A percentile compares a stretch with the other conserved stretches of the same genome.
Evolutionary conservation across 2,329 filamentous ascomycete genomes (phyloP).

Genomic region (Colletotrichum endophyticum): DNA sequence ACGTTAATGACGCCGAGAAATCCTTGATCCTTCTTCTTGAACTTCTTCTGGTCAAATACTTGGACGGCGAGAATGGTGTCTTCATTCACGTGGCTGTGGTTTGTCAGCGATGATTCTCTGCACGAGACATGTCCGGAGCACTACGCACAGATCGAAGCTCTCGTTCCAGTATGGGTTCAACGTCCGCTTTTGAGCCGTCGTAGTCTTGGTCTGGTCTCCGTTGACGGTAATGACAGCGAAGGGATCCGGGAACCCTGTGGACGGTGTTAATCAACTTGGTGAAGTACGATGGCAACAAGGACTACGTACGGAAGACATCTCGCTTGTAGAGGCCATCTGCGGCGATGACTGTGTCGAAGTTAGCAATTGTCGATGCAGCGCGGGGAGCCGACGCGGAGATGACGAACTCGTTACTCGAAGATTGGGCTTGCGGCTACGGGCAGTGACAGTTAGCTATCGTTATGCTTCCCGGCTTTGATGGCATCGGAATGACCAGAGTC

Average conservation of each 20-base stretch:
- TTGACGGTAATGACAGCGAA: conserved; percentile 97
- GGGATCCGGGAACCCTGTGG: conserved; percentile 89
- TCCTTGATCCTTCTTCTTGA: conserved; percentile 99
- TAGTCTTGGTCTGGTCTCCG: conserved; percentile 98
- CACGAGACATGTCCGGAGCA: conserved; percentile 24
- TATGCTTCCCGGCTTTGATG: background rate
- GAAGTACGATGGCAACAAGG: background rate
- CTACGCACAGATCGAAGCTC: conserved; percentile 91
- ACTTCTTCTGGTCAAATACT: conserved; percentile 99
- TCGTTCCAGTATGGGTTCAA: conserved; percentile 99
- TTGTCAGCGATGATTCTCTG: background rate
- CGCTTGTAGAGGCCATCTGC: conserved; percentile 98
- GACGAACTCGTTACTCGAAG: conserved; percentile 88
- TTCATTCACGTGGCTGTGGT: conserved; percentile 80
- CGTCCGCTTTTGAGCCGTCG: conserved; percentile 94
- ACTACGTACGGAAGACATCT: conserved; percentile 92
- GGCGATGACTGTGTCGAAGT: conserved; percentile 79
- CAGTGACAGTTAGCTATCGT: background rate
- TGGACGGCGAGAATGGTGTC: conserved; percentile 97
- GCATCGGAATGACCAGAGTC: background rate
- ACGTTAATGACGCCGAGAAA: conserved; percentile 98
- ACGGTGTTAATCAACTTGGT: conserved; percentile 28
- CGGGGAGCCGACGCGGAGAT: conserved; percentile 23
- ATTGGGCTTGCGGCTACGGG: conserved; percentile 72
- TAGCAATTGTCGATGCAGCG: conserved; percentile 32